Evolutionary conservation across 371 early-diverging fungal genomes (phyloP), one percentile per base, ranked within the genome.

Genomic region (Synchytrium microbalum): DNA sequence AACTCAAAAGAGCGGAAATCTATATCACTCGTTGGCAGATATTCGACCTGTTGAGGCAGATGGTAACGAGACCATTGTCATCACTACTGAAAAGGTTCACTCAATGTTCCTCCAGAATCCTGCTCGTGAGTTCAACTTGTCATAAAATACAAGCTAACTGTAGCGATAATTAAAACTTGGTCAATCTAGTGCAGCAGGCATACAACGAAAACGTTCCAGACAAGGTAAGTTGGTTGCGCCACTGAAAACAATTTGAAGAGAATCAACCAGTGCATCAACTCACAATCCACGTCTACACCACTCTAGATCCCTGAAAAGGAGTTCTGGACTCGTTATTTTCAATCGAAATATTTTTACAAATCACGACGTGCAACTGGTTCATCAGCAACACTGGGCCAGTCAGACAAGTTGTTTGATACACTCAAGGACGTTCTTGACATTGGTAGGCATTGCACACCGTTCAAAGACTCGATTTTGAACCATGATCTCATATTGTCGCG

Each of bases 91-190:
- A 58, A 86, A 90, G 25, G 92, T 94, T 46, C 87, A 91, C 58
- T 87, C 86, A 26, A 92, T 96, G 24, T 93, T 93, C 67, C 84
- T 86, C 19, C 91, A 93, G 65, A 92, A 87, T 66, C 96, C 96
- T 8, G 85, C 91, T 26, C 88, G 87, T 85, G 81, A 68, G 65
- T n/a, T 29, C n/a, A n/a, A 38, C 46, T 38, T 38, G 46, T 19
- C 46, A 19, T 19, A 5, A 38, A 10, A 19, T 38, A 10, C 10
- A n/a, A n/a, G n/a, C n/a, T n/a, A n/a, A n/a, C n/a, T n/a, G 46
- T 38, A 38, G 10, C 19, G 10, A 38, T 19, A 38, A 38, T 19
- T 38, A 10, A 10, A 10, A 10, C 19, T 38, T 38, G 46, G 46
- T 38, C n/a, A n/a, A n/a, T 3, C 31, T 54, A 85, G 90, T 94